A percentile compares a stretch with the other conserved stretches of the same genome.
phyloP scores from a whole-genome alignment of 129 eudicot genomes.

The Chrysanthemum seticuspe region DNA sequence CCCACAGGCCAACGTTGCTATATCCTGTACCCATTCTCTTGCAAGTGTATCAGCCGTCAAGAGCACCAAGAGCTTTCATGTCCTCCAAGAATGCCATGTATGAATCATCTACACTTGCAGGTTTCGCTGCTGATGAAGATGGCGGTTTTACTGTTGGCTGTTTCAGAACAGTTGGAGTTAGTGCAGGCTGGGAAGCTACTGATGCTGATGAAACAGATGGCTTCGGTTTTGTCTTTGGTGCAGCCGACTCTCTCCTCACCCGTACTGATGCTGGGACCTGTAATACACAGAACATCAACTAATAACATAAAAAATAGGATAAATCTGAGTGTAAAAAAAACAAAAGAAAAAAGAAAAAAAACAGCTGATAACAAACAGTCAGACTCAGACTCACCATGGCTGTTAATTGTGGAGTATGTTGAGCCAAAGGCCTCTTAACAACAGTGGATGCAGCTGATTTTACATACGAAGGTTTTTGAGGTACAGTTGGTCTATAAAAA shows the following conservation, averaged over 20 bases:
- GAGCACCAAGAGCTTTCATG: slow-evolving; percentile 24
- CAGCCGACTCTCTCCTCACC: slow-evolving; percentile 82
- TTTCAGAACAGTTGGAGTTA: slow-evolving; percentile 52
- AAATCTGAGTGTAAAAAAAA: background rate
- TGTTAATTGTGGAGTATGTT: slow-evolving; percentile 95
- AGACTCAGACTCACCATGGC: slow-evolving; percentile 65
- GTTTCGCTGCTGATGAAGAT: slow-evolving; percentile 54
- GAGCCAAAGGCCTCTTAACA: slow-evolving; percentile 97
- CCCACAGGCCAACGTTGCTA: slow-evolving; percentile 1
- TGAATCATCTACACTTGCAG: slow-evolving; percentile 4
- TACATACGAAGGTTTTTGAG: slow-evolving; percentile 91
- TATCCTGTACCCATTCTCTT: slow-evolving; percentile 15
- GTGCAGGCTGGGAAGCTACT: slow-evolving; percentile 41
- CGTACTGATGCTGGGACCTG: slow-evolving; percentile 98
- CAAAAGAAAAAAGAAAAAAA: background rate
- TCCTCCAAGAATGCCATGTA: too few species aligned
- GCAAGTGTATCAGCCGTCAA: slow-evolving; percentile 50
- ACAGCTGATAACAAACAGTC: background rate
- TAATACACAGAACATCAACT: background rate
- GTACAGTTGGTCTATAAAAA: slow-evolving; percentile 46
- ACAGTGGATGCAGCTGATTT: slow-evolving; percentile 98
- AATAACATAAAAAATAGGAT: background rate
- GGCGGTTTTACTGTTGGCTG: slow-evolving; percentile 39
- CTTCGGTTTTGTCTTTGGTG: slow-evolving; percentile 78
- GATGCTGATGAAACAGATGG: slow-evolving; percentile 39